Conservation (phyloP, 1,284 basidiomycete genomes). For the Volvariella volvacea region DNA sequence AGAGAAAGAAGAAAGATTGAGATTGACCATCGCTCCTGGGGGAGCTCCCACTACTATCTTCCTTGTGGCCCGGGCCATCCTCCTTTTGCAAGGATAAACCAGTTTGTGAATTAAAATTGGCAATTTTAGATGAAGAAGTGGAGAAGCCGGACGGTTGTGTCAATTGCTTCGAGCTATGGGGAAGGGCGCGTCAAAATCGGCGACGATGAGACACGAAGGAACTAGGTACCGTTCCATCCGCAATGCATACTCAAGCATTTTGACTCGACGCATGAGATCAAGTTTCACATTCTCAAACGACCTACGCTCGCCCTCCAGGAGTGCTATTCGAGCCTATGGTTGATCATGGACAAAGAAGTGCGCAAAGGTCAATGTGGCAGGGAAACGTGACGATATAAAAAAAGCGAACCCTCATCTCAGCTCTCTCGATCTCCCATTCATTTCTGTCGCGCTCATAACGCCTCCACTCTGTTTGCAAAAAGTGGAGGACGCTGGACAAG, state of each 20-base stretch:
- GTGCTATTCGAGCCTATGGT: conserved; percentile 85
- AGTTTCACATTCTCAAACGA: conserved; percentile 97
- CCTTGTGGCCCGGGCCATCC: conserved; percentile 61
- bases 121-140: conserved; percentile 53
- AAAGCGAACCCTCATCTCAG: conserved; percentile 89
- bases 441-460: conserved; percentile 96
- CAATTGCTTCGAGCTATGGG: conserved; percentile 75
- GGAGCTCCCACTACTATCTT: conserved; percentile 71
- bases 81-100: conserved; percentile 51
- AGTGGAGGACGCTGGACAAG: conserved; percentile 93
- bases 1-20: conserved; percentile 9
- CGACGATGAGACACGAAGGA: conserved; percentile 13
- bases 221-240: conserved; percentile 82
- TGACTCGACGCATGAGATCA: conserved; percentile 92
- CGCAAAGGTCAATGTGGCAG: conserved; percentile 15
- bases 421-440: conserved; percentile 99
- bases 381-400: conserved; percentile 13
- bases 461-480: conserved; percentile 97
- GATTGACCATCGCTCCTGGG: conserved; percentile 72
- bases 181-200: conserved; percentile 22
- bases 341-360: conserved; percentile 15
- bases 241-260: conserved; percentile 97
- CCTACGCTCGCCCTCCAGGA: conserved; percentile 92
- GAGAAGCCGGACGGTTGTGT: conserved; percentile 46
- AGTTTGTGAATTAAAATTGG: conserved; percentile 47